Evolutionary conservation across 2,329 filamentous ascomycete genomes (phyloP).

Genomic region (Orbilia oligospora): DNA sequence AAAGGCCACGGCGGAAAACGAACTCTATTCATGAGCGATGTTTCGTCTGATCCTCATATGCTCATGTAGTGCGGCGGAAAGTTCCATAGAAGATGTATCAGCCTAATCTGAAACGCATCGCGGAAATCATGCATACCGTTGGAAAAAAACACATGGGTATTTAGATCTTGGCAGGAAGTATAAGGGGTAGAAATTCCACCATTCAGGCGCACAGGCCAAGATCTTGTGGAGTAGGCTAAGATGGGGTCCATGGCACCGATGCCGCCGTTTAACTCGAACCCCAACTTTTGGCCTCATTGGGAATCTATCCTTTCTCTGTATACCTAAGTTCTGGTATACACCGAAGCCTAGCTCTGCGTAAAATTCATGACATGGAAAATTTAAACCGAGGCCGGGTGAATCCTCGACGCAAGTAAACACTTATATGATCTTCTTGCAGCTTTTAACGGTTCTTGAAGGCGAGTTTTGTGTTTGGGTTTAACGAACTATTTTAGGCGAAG

Average conservation of each 20-base stretch:
- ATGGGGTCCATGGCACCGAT: slow-evolving; percentile 2
- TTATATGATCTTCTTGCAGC: neutral
- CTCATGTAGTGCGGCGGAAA: neutral
- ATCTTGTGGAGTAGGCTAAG: neutral
- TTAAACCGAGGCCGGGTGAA: slow-evolving; percentile 26
- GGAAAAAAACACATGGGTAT: slow-evolving; percentile 9
- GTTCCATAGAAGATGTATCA: slow-evolving; percentile 16
- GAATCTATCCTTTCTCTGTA: neutral
- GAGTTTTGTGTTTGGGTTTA: neutral
- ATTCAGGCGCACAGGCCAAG: slow-evolving; percentile 38
- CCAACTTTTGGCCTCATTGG: neutral
- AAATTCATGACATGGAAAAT: neutral
- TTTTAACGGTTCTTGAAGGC: neutral
- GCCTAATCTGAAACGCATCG: slow-evolving; percentile 35
- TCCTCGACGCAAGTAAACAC: neutral
- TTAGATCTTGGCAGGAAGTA: slow-evolving; percentile 35
- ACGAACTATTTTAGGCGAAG: slow-evolving; percentile 30
- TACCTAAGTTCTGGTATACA: too few relatives aligned
- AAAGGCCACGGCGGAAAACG: slow-evolving; percentile 19
- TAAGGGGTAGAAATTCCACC: slow-evolving; percentile 37
- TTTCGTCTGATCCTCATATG: slow-evolving; percentile 20
- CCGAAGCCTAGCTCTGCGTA: neutral
- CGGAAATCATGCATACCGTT: too few relatives aligned
- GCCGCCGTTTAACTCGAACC: slow-evolving; percentile 17
- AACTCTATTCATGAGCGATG: neutral